A percentile compares a stretch with the other conserved stretches of the same genome.
phyloP scores from a whole-genome alignment of 306 rosid genomes.

The Biancaea sappan region DNA sequence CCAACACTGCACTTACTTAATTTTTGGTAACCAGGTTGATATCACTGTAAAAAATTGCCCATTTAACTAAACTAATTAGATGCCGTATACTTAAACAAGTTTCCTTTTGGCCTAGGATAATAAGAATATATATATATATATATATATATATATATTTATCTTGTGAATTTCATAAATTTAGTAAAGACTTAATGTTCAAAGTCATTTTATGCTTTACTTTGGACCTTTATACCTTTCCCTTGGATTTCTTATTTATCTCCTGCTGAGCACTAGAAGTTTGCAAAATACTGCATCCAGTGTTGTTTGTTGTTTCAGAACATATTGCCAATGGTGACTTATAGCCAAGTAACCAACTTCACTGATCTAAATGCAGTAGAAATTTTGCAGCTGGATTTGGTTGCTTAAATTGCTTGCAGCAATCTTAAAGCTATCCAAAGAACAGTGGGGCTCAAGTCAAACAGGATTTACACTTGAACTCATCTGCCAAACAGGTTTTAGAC shows the following conservation, averaged over 20 bases:
- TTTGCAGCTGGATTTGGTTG: background rate
- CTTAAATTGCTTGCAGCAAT: background rate
- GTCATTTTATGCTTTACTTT: constrained; percentile 1
- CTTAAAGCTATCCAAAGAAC: background rate
- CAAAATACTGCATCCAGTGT: background rate
- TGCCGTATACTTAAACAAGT: background rate
- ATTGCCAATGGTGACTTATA: background rate
- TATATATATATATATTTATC: too few species aligned
- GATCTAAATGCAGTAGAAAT: constrained; percentile 12
- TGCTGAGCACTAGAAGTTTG: constrained; percentile 5
- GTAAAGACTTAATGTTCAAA: background rate
- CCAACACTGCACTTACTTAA: background rate
- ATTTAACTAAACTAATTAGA: background rate
- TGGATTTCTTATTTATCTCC: background rate
- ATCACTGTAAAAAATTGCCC: background rate
- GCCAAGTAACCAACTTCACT: constrained; percentile 1
- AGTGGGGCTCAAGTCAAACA: background rate
- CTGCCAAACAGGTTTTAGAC: background rate
- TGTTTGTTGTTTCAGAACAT: background rate
- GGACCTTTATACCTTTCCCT: background rate
- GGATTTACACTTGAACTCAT: background rate
- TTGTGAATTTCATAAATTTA: background rate
- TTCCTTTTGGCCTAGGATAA: background rate
- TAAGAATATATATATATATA: background rate
- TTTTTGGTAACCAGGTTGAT: background rate